phyloP scores from a whole-genome alignment of 1,284 basidiomycete genomes.

The Hymenochaete sp. region DNA sequence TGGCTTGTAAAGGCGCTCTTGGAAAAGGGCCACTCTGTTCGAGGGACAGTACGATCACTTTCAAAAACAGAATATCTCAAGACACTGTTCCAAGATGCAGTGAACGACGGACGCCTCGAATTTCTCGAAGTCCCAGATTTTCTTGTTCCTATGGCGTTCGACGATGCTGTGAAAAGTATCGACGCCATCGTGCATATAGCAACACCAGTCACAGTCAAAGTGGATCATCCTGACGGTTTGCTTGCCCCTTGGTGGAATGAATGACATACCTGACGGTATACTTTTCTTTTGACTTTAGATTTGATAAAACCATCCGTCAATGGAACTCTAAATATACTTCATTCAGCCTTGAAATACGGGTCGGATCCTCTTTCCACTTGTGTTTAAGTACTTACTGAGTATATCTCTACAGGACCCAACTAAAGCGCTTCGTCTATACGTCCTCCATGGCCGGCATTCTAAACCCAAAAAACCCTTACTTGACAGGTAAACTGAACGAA shows the following conservation, averaged over 20 bases:
- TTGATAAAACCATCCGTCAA: slow-evolving; percentile 3
- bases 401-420: slow-evolving; percentile 6
- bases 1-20: slow-evolving; percentile 35
- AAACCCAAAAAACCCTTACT: not conserved
- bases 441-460: slow-evolving; percentile 4
- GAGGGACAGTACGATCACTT: slow-evolving; percentile 46
- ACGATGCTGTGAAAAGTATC: no score
- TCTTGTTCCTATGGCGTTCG: no score
- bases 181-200: no score
- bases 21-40: slow-evolving; percentile 38
- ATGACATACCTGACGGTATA: no score
- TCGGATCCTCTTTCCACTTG: no score
- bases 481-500: slow-evolving; percentile 5
- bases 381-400: no score
- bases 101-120: no score
- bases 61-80: slow-evolving; percentile 41
- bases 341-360: slow-evolving; percentile 4
- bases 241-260: no score
- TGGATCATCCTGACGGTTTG: no score
- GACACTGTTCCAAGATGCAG: slow-evolving; percentile 31
- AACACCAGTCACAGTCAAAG: no score
- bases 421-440: slow-evolving; percentile 5
- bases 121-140: no score
- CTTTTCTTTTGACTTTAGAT: no score
- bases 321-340: slow-evolving; percentile 5